These are phyloP conservation scores for Entelexis sorbosivorans DNA, from an alignment of 1,139 yeast species.

Conservation along the genomic window DNA sequence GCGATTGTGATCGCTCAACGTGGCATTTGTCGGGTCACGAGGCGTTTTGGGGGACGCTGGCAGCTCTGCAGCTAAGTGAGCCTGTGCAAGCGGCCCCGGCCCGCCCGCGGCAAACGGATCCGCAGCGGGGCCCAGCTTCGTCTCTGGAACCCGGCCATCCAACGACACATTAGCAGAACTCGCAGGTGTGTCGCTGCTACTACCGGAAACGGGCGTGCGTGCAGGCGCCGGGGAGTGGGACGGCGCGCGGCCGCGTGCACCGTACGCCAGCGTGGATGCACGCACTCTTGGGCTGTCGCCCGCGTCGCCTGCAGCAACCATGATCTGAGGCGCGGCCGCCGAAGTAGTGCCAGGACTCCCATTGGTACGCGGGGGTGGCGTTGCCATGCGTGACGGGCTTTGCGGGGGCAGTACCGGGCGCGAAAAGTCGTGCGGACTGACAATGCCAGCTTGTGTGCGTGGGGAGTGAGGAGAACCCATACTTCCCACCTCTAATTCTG, in stretches of 20 bases:
- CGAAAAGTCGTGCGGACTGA: not conserved
- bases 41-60: not conserved
- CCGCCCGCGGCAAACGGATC: not conserved
- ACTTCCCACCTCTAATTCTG: not conserved
- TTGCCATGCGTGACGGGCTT: not conserved
- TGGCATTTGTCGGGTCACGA: not conserved
- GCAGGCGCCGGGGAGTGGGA: not conserved
- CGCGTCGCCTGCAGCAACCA: not conserved
- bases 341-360: not conserved
- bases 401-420: not conserved
- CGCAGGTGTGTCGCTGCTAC: not conserved
- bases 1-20: not conserved
- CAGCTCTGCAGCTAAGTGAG: not conserved
- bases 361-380: conserved; percentile 4
- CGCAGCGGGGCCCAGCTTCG: not conserved
- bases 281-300: conserved; percentile 12
- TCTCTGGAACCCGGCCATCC: not conserved
- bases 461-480: not conserved
- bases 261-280: conserved; percentile 21
- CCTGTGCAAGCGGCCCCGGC: not conserved
- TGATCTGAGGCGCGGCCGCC: not conserved
- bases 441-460: not conserved
- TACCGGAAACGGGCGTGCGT: not conserved
- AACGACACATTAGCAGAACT: not conserved
- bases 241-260: conserved; percentile 11